Evolutionary conservation across 192 early-diverging fungal species (phyloP).

Genomic region (Fimicolochytrium jonesii): DNA sequence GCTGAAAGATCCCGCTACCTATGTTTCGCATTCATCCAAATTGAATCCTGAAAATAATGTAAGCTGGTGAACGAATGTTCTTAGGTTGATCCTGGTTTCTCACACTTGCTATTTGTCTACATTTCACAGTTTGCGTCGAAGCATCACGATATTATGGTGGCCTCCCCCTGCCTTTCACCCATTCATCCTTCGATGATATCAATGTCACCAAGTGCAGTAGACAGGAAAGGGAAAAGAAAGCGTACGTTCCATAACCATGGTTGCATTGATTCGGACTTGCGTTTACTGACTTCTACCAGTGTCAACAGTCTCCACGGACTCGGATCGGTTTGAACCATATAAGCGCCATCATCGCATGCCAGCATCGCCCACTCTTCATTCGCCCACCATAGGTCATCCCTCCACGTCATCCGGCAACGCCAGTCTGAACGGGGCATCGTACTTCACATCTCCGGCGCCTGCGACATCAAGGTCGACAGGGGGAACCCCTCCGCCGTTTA

Average conservation of each 20-base stretch:
- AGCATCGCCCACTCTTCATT: constrained; percentile 20
- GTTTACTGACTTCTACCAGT: too few species aligned
- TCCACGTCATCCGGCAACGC: background rate
- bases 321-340: constrained; percentile 41
- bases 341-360: constrained; percentile 30
- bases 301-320: constrained; percentile 18
- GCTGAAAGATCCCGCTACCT: constrained; percentile 37
- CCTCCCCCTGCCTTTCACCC: constrained; percentile 36
- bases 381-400: constrained; percentile 2
- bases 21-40: constrained; percentile 34
- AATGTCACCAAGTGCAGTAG: too few species aligned
- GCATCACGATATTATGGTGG: constrained; percentile 18
- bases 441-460: background rate
- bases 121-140: background rate
- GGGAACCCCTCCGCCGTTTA: constrained; percentile 13
- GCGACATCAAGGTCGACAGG: background rate
- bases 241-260: too few species aligned
- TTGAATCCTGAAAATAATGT: constrained; percentile 41
- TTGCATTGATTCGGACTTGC: too few species aligned
- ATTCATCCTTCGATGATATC: constrained; percentile 15
- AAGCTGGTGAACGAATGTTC: too few species aligned
- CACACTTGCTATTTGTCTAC: too few species aligned
- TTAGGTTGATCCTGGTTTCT: too few species aligned
- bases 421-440: background rate
- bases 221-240: constrained; percentile 36